Conservation (phyloP, 2,329 filamentous ascomycete genomes). For the Neofusicoccum sp. region DNA sequence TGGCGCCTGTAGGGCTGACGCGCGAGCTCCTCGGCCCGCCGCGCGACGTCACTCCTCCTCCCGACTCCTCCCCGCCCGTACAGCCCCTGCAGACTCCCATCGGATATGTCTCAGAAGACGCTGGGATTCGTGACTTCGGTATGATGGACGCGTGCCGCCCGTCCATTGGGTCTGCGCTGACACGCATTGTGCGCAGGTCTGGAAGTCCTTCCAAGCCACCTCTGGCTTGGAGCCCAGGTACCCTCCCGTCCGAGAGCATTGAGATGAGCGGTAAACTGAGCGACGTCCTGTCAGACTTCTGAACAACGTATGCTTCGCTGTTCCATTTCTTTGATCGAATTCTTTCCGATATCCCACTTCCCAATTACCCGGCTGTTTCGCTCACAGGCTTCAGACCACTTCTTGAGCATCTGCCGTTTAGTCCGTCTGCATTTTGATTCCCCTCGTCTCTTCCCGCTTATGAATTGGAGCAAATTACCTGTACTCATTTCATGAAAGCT, state of each 20-base stretch:
- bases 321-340: no score
- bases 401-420: slow-evolving; percentile 22
- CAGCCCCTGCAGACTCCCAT: not conserved
- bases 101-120: slow-evolving; percentile 38
- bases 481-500: slow-evolving; percentile 49
- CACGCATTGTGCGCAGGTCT: slow-evolving; percentile 57
- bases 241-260: not conserved
- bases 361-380: not conserved
- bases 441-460: not conserved
- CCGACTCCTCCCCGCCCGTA: not conserved
- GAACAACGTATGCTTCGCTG: slow-evolving; percentile 31
- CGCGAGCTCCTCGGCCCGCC: not conserved
- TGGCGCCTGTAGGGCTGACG: not conserved
- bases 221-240: slow-evolving; percentile 90
- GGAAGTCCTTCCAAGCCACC: slow-evolving; percentile 79
- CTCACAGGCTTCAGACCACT: not conserved
- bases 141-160: slow-evolving; percentile 28
- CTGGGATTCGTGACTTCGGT: slow-evolving; percentile 66
- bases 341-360: not conserved
- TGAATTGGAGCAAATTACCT: not conserved
- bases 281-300: slow-evolving; percentile 34
- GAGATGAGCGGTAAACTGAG: not conserved
- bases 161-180: slow-evolving; percentile 21
- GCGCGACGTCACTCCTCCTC: slow-evolving; percentile 7
- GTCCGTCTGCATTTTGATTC: not conserved